phyloP scores from a whole-genome alignment of 108 stramenopile genomes.

The Fistulifera pelliculosa region DNA sequence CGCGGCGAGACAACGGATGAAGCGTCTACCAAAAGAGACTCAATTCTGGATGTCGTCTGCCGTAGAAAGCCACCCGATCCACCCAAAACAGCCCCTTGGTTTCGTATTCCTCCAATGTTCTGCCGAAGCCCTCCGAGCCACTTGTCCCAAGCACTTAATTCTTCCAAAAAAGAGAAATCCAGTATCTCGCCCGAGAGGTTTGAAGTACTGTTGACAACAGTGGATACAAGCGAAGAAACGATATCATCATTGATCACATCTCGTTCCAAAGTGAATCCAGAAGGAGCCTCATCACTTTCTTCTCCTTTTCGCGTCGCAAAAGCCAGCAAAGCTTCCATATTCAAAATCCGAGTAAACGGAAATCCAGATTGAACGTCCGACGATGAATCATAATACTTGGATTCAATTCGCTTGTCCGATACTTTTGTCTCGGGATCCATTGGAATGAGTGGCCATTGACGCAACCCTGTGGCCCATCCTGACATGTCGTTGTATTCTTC shows the following conservation, averaged over 20 bases:
- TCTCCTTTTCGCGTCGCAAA: no score
- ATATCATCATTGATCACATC: not conserved
- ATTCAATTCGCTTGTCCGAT: no score
- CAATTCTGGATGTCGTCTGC: slow-evolving; percentile 34
- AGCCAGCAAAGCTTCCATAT: slow-evolving; percentile 3
- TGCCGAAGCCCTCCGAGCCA: slow-evolving; percentile 1
- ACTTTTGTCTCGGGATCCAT: no score
- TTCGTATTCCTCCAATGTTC: not conserved
- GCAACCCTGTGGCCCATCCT: no score
- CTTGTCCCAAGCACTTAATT: not conserved
- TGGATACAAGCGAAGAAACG: not conserved
- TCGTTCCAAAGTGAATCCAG: not conserved
- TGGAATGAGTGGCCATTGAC: no score
- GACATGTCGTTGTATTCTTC: no score
- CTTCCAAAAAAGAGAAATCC: not conserved
- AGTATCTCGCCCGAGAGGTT: not conserved
- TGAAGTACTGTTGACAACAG: not conserved
- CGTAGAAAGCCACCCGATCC: slow-evolving; percentile 5
- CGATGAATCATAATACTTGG: no score
- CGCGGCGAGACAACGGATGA: slow-evolving; percentile 33
- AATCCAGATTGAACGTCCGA: no score
- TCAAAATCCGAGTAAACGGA: not conserved
- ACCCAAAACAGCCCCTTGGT: not conserved
- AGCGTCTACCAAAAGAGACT: slow-evolving; percentile 28
- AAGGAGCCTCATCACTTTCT: no score